Conservation (phyloP, 768 basidiomycete genomes). For the Agrocybe praecox region DNA sequence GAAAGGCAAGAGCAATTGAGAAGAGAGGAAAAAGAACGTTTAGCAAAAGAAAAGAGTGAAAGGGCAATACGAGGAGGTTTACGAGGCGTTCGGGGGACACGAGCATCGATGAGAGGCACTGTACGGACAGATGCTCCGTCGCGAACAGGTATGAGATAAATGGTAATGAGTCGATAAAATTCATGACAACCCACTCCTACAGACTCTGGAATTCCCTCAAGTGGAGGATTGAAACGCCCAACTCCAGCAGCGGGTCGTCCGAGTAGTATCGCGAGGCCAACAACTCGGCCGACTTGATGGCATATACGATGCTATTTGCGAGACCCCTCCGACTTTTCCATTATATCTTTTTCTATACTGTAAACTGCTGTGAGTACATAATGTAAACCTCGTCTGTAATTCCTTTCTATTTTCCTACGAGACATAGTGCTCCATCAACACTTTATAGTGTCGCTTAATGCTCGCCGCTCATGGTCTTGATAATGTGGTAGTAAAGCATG, state of each 20-base stretch:
- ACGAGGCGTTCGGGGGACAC: slow-evolving; percentile 72
- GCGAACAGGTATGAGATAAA: slow-evolving; percentile 34
- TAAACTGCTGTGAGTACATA: no score
- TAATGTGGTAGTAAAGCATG: no score
- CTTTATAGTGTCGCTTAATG: no score
- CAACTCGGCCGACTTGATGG: slow-evolving; percentile 10
- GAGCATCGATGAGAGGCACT: slow-evolving; percentile 60
- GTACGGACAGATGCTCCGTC: slow-evolving; percentile 30
- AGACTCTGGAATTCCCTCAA: slow-evolving; percentile 14
- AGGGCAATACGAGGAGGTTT: slow-evolving; percentile 54
- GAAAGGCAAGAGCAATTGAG: slow-evolving; percentile 47
- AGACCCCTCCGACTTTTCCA: no score
- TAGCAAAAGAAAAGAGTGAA: slow-evolving; percentile 50
- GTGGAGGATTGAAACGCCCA: slow-evolving; percentile 18
- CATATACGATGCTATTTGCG: not conserved
- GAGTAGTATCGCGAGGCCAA: slow-evolving; percentile 5
- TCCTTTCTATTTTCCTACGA: no score
- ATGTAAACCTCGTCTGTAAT: no score
- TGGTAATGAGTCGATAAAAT: no score
- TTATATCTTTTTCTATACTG: no score
- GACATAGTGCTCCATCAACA: no score
- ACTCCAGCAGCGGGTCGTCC: slow-evolving; percentile 12
- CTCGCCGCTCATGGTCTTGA: no score
- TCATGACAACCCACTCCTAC: not conserved
- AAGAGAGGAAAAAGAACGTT: slow-evolving; percentile 39